These are phyloP conservation scores for Cyberlindnera mississippiensis DNA, from an alignment of 805 yeast species.

Conservation along the genomic window DNA sequence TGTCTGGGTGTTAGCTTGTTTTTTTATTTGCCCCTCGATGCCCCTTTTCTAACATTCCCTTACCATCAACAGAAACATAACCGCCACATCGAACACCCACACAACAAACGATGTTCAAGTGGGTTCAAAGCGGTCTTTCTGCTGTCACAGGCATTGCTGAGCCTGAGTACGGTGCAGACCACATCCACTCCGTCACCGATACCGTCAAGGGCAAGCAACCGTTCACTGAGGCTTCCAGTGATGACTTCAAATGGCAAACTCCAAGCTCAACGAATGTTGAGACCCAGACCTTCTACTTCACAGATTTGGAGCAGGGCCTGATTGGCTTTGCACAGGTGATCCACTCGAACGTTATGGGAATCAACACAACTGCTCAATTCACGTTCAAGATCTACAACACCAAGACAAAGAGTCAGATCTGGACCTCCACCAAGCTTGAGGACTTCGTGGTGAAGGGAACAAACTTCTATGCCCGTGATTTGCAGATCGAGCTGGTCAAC, in stretches of 20 bases:
- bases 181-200: constrained; percentile 79
- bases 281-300: constrained; percentile 89
- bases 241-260: constrained; percentile 70
- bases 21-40: too few species aligned
- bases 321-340: constrained; percentile 91
- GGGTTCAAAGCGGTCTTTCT: constrained; percentile 85
- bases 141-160: constrained; percentile 97
- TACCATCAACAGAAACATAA: too few species aligned
- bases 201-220: constrained; percentile 54
- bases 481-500: constrained; percentile 57
- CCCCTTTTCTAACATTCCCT: too few species aligned
- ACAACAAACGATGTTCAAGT: constrained; percentile 52
- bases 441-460: constrained; percentile 70
- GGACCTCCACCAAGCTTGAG: constrained; percentile 91
- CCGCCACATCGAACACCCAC: too few species aligned
- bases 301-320: constrained; percentile 55
- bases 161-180: constrained; percentile 93
- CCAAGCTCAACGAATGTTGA: constrained; percentile 90
- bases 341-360: constrained; percentile 86
- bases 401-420: constrained; percentile 45
- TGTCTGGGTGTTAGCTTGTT: too few species aligned
- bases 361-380: constrained; percentile 89
- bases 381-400: constrained; percentile 76
- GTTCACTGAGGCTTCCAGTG: constrained; percentile 52
- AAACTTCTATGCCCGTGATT: constrained; percentile 73